phyloP scores from a whole-genome alignment of 176 grass and related monocot genomes.

The Neostapfia colusana region DNA sequence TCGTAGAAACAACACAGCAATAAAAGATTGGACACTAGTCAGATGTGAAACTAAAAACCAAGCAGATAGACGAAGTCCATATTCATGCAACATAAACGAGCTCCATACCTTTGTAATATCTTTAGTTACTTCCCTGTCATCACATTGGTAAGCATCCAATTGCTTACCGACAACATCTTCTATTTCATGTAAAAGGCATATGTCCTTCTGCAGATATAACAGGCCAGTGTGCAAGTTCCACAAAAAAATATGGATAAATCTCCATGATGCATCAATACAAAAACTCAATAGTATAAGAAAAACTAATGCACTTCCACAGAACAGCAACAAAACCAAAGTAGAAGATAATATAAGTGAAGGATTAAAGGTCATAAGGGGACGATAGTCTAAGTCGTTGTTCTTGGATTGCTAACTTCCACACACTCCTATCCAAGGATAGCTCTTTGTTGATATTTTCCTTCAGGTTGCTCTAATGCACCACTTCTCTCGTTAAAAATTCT shows the following conservation, averaged over 20 bases:
- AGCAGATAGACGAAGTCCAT: not conserved
- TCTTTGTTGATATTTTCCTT: not conserved
- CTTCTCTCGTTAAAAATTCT: not conserved
- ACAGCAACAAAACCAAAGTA: not conserved
- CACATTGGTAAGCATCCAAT: slow-evolving; percentile 50
- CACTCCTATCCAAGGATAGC: not conserved
- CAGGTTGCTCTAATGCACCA: not conserved
- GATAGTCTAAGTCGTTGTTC: no score
- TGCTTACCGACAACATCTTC: slow-evolving; percentile 68
- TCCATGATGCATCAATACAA: not conserved
- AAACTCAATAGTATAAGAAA: not conserved
- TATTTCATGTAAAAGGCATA: slow-evolving; percentile 85
- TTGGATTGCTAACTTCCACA: no score
- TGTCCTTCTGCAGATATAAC: slow-evolving; percentile 66
- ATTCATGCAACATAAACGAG: not conserved
- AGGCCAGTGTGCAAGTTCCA: not conserved
- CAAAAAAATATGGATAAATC: not conserved
- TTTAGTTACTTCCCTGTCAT: slow-evolving; percentile 63
- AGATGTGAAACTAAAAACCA: slow-evolving; percentile 18
- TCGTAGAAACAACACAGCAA: not conserved
- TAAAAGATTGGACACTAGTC: not conserved
- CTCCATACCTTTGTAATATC: slow-evolving; percentile 68
- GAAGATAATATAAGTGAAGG: no score
- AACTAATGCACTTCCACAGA: not conserved
- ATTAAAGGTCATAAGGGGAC: no score